phyloP scores from a whole-genome alignment of 345 rosid species.

The Linum lewisii region DNA sequence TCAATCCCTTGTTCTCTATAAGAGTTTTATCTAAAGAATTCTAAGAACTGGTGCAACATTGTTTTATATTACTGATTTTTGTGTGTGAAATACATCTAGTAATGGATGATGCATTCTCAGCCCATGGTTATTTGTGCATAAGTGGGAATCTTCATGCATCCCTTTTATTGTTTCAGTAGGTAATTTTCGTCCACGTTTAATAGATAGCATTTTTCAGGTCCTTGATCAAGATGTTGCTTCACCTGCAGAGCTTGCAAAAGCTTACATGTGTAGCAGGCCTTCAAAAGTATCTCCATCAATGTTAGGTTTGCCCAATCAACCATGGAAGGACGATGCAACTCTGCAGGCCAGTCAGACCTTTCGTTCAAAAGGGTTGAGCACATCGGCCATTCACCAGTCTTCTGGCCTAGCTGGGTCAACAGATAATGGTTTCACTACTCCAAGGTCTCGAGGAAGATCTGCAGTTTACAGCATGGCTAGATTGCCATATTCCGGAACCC shows the following conservation, averaged over 20 bases:
- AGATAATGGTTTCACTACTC: slow-evolving; percentile 64
- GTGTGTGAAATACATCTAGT: neutral
- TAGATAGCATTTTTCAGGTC: slow-evolving; percentile 39
- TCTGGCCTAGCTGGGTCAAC: slow-evolving; percentile 31
- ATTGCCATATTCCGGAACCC: slow-evolving; percentile 70
- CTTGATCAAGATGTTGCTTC: slow-evolving; percentile 58
- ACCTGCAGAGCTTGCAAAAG: slow-evolving; percentile 95
- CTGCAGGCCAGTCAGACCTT: slow-evolving; percentile 24
- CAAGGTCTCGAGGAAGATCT: slow-evolving; percentile 78
- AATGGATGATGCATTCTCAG: neutral
- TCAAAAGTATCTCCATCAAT: slow-evolving; percentile 56
- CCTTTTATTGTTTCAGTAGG: neutral
- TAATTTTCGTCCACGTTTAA: slow-evolving; percentile 11
- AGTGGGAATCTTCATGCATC: too few species aligned
- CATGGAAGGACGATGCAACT: slow-evolving; percentile 37
- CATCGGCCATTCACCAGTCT: slow-evolving; percentile 42
- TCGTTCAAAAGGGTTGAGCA: slow-evolving; percentile 35
- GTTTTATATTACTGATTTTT: neutral
- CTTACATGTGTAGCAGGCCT: slow-evolving; percentile 84
- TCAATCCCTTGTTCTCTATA: neutral
- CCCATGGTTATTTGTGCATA: too few species aligned
- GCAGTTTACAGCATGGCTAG: slow-evolving; percentile 90
- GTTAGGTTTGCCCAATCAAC: slow-evolving; percentile 34
- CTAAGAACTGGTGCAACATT: too few species aligned
- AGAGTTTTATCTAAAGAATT: too few species aligned